These are phyloP conservation scores for Tuber indicum DNA, from an alignment of 495 filamentous ascomycete genomes.

Conservation along the genomic window DNA sequence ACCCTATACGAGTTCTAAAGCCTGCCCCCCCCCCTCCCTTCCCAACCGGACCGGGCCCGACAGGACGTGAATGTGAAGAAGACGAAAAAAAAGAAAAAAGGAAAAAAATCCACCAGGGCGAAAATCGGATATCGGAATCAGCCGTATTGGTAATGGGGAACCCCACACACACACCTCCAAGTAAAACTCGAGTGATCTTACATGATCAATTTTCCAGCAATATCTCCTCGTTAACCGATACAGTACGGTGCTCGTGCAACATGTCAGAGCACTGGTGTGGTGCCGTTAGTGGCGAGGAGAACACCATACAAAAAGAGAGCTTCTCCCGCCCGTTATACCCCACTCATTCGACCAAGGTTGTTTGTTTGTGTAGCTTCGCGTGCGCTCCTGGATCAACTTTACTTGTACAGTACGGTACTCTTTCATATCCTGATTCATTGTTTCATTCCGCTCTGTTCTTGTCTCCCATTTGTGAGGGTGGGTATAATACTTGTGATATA, in stretches of 20 bases:
- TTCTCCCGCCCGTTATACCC: background rate
- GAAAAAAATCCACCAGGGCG: too few species aligned
- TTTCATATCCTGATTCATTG: too few species aligned
- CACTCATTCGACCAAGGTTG: too few species aligned
- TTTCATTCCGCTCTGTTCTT: background rate
- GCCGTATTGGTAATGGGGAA: background rate
- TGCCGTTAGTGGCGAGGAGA: too few species aligned
- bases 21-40: too few species aligned
- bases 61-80: too few species aligned
- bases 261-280: background rate
- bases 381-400: background rate
- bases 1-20: too few species aligned
- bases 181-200: background rate
- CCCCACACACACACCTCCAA: background rate
- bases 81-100: too few species aligned
- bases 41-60: too few species aligned
- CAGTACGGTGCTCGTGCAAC: background rate
- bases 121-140: background rate
- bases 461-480: background rate
- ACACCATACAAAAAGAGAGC: background rate
- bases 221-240: background rate
- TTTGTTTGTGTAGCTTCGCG: background rate
- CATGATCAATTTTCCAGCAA: background rate
- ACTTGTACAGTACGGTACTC: too few species aligned
- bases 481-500: background rate